phyloP scores from a whole-genome alignment of 495 filamentous ascomycete genomes.

The Umbilicaria muhlenbergii region DNA sequence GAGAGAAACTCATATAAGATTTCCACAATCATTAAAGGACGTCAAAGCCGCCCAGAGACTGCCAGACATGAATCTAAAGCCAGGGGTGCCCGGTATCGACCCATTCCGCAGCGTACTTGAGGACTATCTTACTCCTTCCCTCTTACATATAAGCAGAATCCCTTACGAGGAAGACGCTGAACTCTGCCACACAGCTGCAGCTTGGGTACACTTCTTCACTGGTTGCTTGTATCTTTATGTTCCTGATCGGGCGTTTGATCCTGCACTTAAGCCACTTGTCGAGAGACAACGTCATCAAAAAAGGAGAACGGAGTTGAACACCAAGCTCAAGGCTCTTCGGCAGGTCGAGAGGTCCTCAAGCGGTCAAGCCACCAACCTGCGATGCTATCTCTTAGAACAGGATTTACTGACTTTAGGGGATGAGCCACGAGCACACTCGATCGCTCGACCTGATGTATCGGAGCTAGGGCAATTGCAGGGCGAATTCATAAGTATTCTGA shows the following conservation, averaged over 20 bases:
- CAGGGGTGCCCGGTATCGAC: conserved; percentile 16
- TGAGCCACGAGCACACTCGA: conserved; percentile 41
- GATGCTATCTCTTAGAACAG: conserved; percentile 40
- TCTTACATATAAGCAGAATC: conserved; percentile 14
- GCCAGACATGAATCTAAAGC: conserved; percentile 5
- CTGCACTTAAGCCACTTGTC: conserved; percentile 60
- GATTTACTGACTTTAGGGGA: conserved; percentile 47
- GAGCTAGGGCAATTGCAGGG: conserved; percentile 58
- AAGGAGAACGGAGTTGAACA: conserved; percentile 33
- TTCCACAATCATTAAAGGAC: too few relatives aligned
- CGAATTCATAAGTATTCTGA: conserved; percentile 65
- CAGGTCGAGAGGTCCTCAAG: conserved; percentile 52
- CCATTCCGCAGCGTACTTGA: conserved; percentile 22
- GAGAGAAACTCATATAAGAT: too few relatives aligned
- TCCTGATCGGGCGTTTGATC: conserved; percentile 74
- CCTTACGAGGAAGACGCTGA: conserved; percentile 5
- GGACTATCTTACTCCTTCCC: conserved; percentile 19
- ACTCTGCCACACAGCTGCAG: conserved; percentile 15
- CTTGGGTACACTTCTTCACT: conserved; percentile 51
- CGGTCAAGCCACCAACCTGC: conserved; percentile 46
- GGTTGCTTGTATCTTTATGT: conserved; percentile 65
- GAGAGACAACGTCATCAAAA: conserved; percentile 49
- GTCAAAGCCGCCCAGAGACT: too few relatives aligned
- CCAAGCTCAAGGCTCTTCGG: conserved; percentile 43
- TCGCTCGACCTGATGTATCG: conserved; percentile 54